Evolutionary conservation across 2,329 filamentous ascomycete species (phyloP), one percentile per base, ranked within the genome.

Genomic region (Neofusicoccum ribis): DNA sequence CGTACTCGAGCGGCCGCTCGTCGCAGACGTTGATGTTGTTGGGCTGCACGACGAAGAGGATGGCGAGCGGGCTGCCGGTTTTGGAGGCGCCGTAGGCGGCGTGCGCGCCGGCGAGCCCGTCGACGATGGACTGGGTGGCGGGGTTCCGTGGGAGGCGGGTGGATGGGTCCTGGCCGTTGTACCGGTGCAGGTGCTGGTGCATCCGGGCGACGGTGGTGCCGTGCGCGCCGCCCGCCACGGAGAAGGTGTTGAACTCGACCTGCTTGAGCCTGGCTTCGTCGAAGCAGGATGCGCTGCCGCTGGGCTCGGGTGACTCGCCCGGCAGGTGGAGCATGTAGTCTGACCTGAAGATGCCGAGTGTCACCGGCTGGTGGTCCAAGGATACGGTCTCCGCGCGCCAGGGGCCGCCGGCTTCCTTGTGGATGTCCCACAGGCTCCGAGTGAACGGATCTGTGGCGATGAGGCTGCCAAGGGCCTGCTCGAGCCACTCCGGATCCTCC

Each of bases 191-290:
- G 67, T 85, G 89, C 78, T 85, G 87, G 79, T 98, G 94, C 27
- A 98, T 82, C 20, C 83, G 81, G 5, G 91, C 89, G 1, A 95
- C 93, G 67, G 91, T 87, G 39, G 86, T 85, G 0, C 95, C 96
- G 3, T 98, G 85, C 0, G 94, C 94, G 17, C 93, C 95, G 73
- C 98, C 98, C 0, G 95, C 98, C 1, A 94, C 92, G 2, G 95
- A 93, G 68, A 99, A 98, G n/a, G 95, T 99, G 81, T 99, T 99
- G 82, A 99, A 99, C 75, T 99, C 95, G 66, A 99, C 94, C 78
- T 99, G 95, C 77, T 96, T 97, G 71, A 96, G 49, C 14, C 34
- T 23, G 12, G 49, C 27, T 14, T 12, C 15, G 11, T 3, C 8
- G 77, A 60, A 79, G 79, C 1, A 69, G 65, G 0, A 77, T 76